These are phyloP conservation scores for Elsinoe fawcettii DNA, from an alignment of 2,329 filamentous ascomycete genomes.

Conservation along the genomic window DNA sequence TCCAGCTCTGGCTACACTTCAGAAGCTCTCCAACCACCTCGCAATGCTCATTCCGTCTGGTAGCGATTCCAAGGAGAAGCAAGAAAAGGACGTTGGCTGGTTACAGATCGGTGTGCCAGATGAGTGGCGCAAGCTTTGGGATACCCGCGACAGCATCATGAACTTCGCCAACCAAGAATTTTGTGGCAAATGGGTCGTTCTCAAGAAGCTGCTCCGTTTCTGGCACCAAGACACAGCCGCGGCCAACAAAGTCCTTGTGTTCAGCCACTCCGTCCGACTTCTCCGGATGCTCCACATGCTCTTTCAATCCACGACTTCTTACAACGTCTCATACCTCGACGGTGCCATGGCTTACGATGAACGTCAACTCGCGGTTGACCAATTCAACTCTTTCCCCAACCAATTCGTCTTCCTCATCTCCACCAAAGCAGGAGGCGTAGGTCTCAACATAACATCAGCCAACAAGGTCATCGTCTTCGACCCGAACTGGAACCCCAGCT, in stretches of 20 bases:
- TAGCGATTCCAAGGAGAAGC: constrained; percentile 60
- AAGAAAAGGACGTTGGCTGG: constrained; percentile 66
- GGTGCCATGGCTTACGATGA: constrained; percentile 78
- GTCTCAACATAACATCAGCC: constrained; percentile 91
- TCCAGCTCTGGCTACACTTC: constrained; percentile 70
- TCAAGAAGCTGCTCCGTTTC: constrained; percentile 77
- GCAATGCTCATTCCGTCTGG: constrained; percentile 69
- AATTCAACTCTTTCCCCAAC: constrained; percentile 78
- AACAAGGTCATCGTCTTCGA: constrained; percentile 98
- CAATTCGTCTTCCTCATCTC: constrained; percentile 96
- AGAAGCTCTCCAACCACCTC: constrained; percentile 90
- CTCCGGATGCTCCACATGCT: constrained; percentile 76
- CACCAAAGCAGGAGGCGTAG: constrained; percentile 85
- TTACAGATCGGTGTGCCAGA: constrained; percentile 69
- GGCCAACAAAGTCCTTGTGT: constrained; percentile 89
- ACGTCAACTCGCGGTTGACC: constrained; percentile 71
- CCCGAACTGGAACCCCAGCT: constrained; percentile 94
- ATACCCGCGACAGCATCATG: constrained; percentile 66
- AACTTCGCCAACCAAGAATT: constrained; percentile 81
- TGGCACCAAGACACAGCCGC: constrained; percentile 61
- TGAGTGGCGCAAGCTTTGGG: constrained; percentile 65
- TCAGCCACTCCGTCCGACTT: constrained; percentile 83
- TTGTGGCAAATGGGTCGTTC: constrained; percentile 92
- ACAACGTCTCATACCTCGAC: constrained; percentile 86
- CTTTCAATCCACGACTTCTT: constrained; percentile 73